Evolutionary conservation across 768 basidiomycete species (phyloP).

Genomic region (Tephrocybe sp.): DNA sequence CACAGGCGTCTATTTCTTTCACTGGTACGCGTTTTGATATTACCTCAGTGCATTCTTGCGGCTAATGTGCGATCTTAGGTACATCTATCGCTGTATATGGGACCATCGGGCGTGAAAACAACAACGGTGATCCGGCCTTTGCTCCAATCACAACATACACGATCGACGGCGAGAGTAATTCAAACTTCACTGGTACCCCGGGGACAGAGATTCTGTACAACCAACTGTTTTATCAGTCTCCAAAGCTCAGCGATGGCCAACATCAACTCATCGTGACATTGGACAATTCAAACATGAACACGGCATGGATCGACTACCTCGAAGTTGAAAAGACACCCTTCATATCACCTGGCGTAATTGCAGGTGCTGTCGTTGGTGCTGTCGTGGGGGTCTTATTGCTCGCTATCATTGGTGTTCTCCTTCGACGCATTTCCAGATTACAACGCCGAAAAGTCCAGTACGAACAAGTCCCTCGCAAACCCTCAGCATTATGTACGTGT

Average conservation of each 20-base stretch:
- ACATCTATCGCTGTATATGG: conserved; percentile 13
- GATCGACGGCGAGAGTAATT: conserved; percentile 7
- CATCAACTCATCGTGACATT: conserved; percentile 7
- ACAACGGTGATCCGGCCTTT: conserved; percentile 11
- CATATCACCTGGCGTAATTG: neutral
- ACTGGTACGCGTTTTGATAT: conserved; percentile 1
- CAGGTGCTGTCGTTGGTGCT: neutral
- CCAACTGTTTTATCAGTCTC: conserved; percentile 5
- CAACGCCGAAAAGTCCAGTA: neutral
- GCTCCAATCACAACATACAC: conserved; percentile 9
- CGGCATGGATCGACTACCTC: conserved; percentile 10
- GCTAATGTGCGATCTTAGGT: neutral
- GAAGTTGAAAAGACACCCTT: neutral
- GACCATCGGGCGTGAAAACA: conserved; percentile 11
- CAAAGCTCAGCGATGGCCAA: conserved; percentile 2
- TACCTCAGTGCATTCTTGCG: no score
- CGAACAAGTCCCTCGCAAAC: conserved; percentile 3
- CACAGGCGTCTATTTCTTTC: conserved; percentile 5
- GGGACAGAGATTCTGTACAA: neutral
- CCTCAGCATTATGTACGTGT: neutral
- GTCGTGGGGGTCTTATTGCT: neutral
- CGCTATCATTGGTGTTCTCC: neutral
- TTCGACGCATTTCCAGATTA: neutral
- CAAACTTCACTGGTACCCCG: conserved; percentile 1
- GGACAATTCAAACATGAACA: conserved; percentile 4